Evolutionary conservation across 805 yeast species (phyloP).

Genomic region (Zygoascus tannicola): DNA sequence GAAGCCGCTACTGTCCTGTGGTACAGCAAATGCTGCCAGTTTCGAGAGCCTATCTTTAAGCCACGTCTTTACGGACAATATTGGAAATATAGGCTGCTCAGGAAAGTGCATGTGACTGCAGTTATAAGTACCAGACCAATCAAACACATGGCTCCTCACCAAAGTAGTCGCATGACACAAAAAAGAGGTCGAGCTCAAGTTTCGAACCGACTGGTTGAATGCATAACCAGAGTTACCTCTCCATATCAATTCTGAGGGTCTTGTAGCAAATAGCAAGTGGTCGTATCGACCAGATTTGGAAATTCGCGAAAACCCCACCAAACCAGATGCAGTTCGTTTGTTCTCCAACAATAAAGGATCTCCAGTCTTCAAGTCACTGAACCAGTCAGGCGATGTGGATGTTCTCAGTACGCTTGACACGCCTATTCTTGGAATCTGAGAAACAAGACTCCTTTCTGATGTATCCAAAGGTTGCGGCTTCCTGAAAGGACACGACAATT

Average conservation of each 20-base stretch:
- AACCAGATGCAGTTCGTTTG: neutral
- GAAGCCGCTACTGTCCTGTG: neutral
- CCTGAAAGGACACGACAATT: too few species aligned
- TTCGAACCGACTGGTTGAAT: neutral
- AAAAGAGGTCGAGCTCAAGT: neutral
- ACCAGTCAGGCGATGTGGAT: too few species aligned
- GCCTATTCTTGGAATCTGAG: neutral
- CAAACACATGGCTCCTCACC: neutral
- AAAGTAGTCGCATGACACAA: neutral
- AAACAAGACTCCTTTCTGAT: neutral
- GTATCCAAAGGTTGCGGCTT: too few species aligned
- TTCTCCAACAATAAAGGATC: neutral
- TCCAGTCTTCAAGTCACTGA: too few species aligned
- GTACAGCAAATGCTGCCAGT: slow-evolving; percentile 3
- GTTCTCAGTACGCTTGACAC: neutral
- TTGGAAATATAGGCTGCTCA: neutral
- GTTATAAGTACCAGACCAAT: neutral
- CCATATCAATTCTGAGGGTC: neutral
- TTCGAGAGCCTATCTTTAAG: neutral
- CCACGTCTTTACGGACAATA: slow-evolving; percentile 2
- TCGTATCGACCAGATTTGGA: neutral
- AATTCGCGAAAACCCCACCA: neutral
- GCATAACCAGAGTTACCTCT: neutral
- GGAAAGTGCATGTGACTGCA: neutral
- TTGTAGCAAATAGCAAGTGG: neutral